phyloP scores from a whole-genome alignment of 2,329 filamentous ascomycete species.

The Trichoderma sp. region DNA sequence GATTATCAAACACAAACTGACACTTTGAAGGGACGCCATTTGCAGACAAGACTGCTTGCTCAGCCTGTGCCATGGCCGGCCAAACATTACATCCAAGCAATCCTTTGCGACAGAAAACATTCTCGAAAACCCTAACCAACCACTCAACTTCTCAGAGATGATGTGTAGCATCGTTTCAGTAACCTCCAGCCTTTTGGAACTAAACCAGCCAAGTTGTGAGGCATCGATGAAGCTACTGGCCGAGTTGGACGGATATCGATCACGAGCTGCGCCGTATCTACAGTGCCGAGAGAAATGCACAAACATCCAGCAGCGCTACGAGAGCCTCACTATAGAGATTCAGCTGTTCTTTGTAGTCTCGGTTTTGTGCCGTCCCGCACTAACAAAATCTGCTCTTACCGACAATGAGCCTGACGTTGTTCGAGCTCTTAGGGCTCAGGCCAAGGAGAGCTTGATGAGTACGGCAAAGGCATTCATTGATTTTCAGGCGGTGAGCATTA shows the following conservation, averaged over 20 bases:
- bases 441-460: constrained; percentile 15
- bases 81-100: neutral
- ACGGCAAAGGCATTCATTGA: constrained; percentile 11
- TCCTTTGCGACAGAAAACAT: neutral
- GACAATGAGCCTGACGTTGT: neutral
- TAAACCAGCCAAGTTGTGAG: neutral
- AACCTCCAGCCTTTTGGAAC: neutral
- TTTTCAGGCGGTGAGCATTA: constrained; percentile 8
- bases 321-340: neutral
- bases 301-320: constrained; percentile 16
- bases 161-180: neutral
- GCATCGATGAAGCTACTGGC: neutral
- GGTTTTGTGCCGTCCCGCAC: neutral
- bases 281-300: neutral
- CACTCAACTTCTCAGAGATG: neutral
- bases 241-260: constrained; percentile 8
- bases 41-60: constrained; percentile 15
- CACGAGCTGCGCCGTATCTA: neutral
- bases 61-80: constrained; percentile 15
- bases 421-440: neutral
- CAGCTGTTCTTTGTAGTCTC: constrained; percentile 7
- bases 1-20: neutral
- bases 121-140: neutral
- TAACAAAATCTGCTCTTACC: neutral
- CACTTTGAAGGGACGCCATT: neutral